Conservation (phyloP, 75 land plant species). For the Larix kaempferi region DNA sequence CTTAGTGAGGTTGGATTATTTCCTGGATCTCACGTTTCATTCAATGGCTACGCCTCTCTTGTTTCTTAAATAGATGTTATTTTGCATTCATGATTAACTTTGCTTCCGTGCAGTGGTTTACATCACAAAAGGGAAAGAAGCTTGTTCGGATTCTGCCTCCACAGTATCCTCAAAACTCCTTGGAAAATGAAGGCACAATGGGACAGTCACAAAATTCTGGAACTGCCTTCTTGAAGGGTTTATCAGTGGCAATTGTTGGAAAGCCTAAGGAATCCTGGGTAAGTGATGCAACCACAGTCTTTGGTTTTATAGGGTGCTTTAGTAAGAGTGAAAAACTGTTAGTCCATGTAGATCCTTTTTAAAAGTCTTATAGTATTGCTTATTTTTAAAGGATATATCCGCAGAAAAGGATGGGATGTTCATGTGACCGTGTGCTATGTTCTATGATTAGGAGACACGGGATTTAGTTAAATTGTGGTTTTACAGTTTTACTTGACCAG, state of each 20-base stretch:
- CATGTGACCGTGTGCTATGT: neutral
- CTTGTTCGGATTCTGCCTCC: conserved; percentile 58
- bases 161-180: conserved; percentile 18
- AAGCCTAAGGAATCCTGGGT: conserved; percentile 38
- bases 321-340: neutral
- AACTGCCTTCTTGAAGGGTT: conserved; percentile 37
- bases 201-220: conserved; percentile 18
- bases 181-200: conserved; percentile 17
- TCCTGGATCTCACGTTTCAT: neutral
- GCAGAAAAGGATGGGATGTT: neutral
- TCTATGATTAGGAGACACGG: neutral
- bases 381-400: neutral
- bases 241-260: conserved; percentile 57
- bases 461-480: neutral
- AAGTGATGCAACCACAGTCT: neutral
- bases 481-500: neutral
- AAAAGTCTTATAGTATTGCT: neutral
- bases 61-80: conserved; percentile 1
- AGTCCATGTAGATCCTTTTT: neutral
- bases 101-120: conserved; percentile 73
- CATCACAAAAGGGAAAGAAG: conserved; percentile 70
- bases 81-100: neutral
- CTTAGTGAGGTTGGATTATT: conserved; percentile 53
- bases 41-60: neutral
- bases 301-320: neutral